phyloP scores from a whole-genome alignment of 805 yeast genomes.

The Candida tallmaniae region DNA sequence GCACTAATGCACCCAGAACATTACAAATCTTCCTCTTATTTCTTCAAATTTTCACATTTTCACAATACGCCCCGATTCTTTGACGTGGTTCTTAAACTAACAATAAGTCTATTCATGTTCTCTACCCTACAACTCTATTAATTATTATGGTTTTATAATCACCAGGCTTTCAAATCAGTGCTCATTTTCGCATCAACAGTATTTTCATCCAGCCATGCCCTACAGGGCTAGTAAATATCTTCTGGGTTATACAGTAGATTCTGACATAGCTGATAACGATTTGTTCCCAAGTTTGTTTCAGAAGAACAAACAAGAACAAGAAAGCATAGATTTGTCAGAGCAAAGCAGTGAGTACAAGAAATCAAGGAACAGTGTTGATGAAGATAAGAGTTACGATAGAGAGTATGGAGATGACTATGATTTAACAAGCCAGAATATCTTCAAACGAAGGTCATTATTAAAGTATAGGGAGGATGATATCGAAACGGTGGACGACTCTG shows the following conservation, averaged over 20 bases:
- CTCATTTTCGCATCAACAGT: no score
- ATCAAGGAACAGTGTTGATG: slow-evolving; percentile 1
- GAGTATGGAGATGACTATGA: slow-evolving; percentile 3
- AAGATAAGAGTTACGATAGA: not conserved
- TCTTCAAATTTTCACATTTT: no score
- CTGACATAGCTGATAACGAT: slow-evolving; percentile 11
- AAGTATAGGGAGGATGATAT: slow-evolving; percentile 3
- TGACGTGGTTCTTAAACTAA: no score
- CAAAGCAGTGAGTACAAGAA: not conserved
- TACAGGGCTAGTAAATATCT: slow-evolving; percentile 11
- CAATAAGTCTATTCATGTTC: no score
- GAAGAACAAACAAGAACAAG: slow-evolving; percentile 3
- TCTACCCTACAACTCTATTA: not conserved
- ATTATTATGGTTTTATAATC: no score
- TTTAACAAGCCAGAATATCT: slow-evolving; percentile 6
- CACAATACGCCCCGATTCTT: no score
- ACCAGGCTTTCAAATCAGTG: no score
- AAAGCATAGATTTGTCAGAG: slow-evolving; percentile 3
- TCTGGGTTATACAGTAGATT: slow-evolving; percentile 15
- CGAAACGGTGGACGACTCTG: slow-evolving; percentile 6
- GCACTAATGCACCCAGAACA: no score
- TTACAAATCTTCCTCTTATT: no score
- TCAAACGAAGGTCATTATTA: slow-evolving; percentile 8
- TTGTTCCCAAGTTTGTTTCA: slow-evolving; percentile 11
- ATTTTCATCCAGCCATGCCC: slow-evolving; percentile 10